Evolutionary conservation across 2,329 filamentous ascomycete species (phyloP), one percentile per base, ranked within the genome.

Genomic region (Plectosphaerella sp.): DNA sequence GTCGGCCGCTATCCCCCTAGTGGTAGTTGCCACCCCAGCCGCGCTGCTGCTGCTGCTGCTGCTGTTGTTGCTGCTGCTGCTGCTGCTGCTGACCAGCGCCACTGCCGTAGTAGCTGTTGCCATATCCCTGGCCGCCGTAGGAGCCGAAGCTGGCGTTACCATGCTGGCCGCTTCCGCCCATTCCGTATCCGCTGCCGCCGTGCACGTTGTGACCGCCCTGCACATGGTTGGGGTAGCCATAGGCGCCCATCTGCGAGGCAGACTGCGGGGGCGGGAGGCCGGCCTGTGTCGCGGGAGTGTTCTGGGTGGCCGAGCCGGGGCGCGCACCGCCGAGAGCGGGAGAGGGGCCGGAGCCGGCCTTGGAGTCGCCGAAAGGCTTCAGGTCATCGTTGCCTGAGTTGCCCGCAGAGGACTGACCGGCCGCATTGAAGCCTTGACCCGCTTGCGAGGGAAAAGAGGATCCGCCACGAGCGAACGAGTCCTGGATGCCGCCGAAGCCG

Each of bases 1-100:
- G 15, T 18, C 62, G 61, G 60, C 58, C 54, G 56, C 61, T 64
- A 68, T 65, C 64, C 62, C 61, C 61, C 66, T 76, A 74, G 59
- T 79, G 73, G 73, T 83, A 83, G 74, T 83, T 83, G 60, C 74
- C 75, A 59, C 80, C 80, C 80, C 80, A 83, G 62, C 80, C 79
- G 57, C 78, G 74, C 55, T 75, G 75, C 62, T 73, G 73, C 60
- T 72, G 71, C 58, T 76, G 70, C 54, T 64, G 63, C 56, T 67
- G 73, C 60, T 72, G 71, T 57, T 76, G 70, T 53, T 64, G 63
- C 56, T 67, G 64, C 33, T 64, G 65, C 54, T 68, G 64, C 59
- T 72, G 71, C 58, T 76, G 70, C 54, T 64, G 63, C 56, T 67
- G 64, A 37, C 64, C 64, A 53, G 68, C 64, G 52, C 61, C 64